Base-by-base conservation (phyloP, 176 grass and related monocot species). In the Rhynchospora breviuscula region DNA sequence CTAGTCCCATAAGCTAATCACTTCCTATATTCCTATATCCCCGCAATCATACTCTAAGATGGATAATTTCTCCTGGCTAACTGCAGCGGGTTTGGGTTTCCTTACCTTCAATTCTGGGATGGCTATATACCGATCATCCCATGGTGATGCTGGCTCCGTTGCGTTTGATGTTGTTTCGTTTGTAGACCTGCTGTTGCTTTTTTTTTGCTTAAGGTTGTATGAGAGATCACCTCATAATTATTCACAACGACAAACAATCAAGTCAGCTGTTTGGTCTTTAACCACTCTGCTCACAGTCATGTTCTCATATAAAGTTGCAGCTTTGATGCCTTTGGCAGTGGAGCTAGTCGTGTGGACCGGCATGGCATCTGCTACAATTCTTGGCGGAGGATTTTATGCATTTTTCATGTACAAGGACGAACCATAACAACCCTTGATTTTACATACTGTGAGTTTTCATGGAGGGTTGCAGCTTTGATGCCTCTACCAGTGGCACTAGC, bases 81-180 rank as follows among this genome's bases (percentile, higher is more conserved):
- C 79, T 26, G 10, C 4, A 2, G 48, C 66, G 59, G 79, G 59
- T 8, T 82, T 66, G 47, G 59, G 19, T 5, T 64, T 82, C 3
- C 60, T 82, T 43, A 82, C 79, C 19, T 63, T 46, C 35, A 66
- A 82, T 64, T 82, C 79, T 48, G 79, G 59, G 15, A 48, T 82
- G 62, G 59, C 79, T 52, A 82, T 82, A 22, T 67, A 82, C 11
- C 79, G 79, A 44, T 29, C 26, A 29, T 82, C 79, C 6, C 46
- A 81, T 19, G 61, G 62, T 0, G 61, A 82, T 64, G 10, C 43
- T 8, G 43, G 59, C 2, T 65, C 79, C 1, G 46, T 82, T 0
- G 59, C 60, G 2, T 82, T 82, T 35, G 62, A 66, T 14, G 59
- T 23, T 23, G 58, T 64, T 7, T 64, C 59, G 6, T 66, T 66